Conservation (phyloP, 371 early-diverging fungal species). For the Synchytrium microbalum region DNA sequence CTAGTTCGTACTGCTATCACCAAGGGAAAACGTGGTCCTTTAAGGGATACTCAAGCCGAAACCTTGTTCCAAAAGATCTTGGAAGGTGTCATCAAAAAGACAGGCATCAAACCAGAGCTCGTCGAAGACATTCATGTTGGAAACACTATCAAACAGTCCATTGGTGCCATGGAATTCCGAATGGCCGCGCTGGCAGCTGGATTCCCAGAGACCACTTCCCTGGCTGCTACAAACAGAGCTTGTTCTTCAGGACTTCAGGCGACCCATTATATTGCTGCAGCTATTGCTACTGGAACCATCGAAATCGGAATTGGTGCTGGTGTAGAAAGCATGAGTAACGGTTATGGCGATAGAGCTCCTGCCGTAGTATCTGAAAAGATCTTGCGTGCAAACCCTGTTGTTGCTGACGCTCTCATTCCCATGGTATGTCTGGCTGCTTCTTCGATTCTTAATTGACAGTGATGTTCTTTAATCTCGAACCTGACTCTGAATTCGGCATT, state of each 20-base stretch:
- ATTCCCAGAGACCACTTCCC: slow-evolving; percentile 64
- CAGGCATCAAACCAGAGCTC: slow-evolving; percentile 76
- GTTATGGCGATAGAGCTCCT: slow-evolving; percentile 77
- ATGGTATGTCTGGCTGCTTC: slow-evolving; percentile 57
- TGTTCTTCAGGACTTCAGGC: slow-evolving; percentile 93
- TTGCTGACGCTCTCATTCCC: slow-evolving; percentile 76
- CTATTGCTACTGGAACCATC: slow-evolving; percentile 44
- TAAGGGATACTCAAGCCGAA: slow-evolving; percentile 87
- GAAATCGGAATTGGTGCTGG: slow-evolving; percentile 96
- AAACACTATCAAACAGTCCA: slow-evolving; percentile 84
- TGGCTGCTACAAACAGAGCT: slow-evolving; percentile 83
- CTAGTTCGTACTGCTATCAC: slow-evolving; percentile 88
- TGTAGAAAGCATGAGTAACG: slow-evolving; percentile 94
- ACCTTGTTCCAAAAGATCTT: slow-evolving; percentile 82
- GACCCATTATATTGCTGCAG: slow-evolving; percentile 25
- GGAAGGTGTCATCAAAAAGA: slow-evolving; percentile 68
- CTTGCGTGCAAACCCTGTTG: slow-evolving; percentile 53
- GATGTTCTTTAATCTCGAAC: too few relatives aligned
- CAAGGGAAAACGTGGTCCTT: slow-evolving; percentile 86
- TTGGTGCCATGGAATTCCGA: slow-evolving; percentile 88
- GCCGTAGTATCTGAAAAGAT: slow-evolving; percentile 71
- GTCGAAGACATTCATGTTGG: slow-evolving; percentile 95
- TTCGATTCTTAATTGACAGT: too few relatives aligned
- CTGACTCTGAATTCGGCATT: too few relatives aligned
- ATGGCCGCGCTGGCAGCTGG: slow-evolving; percentile 93